Conservation (phyloP, 768 basidiomycete genomes). For the Pholiota conissans region DNA sequence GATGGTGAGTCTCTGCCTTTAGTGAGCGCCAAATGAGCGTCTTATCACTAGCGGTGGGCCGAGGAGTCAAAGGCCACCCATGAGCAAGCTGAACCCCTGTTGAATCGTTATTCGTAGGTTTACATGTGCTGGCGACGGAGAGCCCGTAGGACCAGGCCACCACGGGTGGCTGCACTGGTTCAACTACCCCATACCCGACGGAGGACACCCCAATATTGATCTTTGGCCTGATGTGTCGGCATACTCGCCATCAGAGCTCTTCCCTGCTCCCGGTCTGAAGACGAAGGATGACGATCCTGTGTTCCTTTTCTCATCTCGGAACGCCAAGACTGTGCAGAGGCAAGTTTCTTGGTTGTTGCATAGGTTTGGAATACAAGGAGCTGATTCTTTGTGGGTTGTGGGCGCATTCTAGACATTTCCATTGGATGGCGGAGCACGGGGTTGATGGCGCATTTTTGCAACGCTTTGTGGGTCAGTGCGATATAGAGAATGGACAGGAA, state of each 20-base stretch:
- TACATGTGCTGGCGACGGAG: slow-evolving; percentile 68
- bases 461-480: slow-evolving; percentile 71
- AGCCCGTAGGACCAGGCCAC: slow-evolving; percentile 69
- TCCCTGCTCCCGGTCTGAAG: slow-evolving; percentile 65
- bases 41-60: neutral
- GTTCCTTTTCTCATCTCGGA: slow-evolving; percentile 76
- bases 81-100: neutral
- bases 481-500: slow-evolving; percentile 52
- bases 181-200: slow-evolving; percentile 61
- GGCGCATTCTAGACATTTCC: slow-evolving; percentile 53
- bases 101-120: slow-evolving; percentile 49
- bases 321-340: slow-evolving; percentile 70
- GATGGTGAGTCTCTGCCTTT: slow-evolving; percentile 50
- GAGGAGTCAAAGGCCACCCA: neutral
- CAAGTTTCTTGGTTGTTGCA: slow-evolving; percentile 18
- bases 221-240: slow-evolving; percentile 79
- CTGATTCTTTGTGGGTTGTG: slow-evolving; percentile 6
- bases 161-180: slow-evolving; percentile 92
- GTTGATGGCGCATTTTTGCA: slow-evolving; percentile 84
- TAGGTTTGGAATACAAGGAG: neutral
- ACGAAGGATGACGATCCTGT: slow-evolving; percentile 56
- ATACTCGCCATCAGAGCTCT: slow-evolving; percentile 72
- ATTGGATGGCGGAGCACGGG: slow-evolving; percentile 82
- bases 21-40: no score
- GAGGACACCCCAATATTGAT: slow-evolving; percentile 73